Evolutionary conservation across 495 filamentous ascomycete species (phyloP).

Genomic region (Tuber calosporum): DNA sequence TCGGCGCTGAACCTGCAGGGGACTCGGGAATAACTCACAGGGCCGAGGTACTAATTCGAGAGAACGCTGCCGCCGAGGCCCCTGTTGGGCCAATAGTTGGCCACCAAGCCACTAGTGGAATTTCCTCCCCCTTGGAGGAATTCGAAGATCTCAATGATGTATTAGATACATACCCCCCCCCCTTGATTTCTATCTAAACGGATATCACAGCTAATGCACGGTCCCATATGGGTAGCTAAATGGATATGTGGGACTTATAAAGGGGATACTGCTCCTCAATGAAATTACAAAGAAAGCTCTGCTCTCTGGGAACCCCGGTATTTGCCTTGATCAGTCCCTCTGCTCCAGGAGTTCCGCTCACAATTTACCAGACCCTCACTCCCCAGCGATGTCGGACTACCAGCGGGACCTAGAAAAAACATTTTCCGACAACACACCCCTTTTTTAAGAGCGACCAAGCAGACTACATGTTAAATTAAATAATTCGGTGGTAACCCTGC

Average conservation of each 20-base stretch:
- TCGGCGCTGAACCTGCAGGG: not conserved
- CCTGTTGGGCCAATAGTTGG: not conserved
- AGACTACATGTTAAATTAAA: not conserved
- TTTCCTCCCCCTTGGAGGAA: not conserved
- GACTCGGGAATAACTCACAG: not conserved
- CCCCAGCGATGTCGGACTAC: not conserved
- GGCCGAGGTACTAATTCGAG: not conserved
- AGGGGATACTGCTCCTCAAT: not conserved
- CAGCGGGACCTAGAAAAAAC: not conserved
- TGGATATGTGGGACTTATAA: not conserved
- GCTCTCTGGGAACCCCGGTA: conserved; percentile 3
- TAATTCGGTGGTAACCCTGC: not conserved
- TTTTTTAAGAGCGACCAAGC: not conserved
- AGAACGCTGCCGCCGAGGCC: not conserved
- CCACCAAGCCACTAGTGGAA: not conserved
- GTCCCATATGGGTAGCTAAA: not conserved
- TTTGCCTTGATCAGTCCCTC: not conserved
- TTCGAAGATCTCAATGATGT: not conserved
- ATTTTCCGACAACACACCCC: not conserved
- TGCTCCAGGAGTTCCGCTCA: not conserved
- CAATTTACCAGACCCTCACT: not conserved
- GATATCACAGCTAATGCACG: not conserved
- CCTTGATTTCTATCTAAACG: not conserved
- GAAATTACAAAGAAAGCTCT: not conserved
- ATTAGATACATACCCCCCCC: not conserved